These are phyloP conservation scores for Chlamydomonas urium DNA, from an alignment of 139 green algal species.

Conservation along the genomic window DNA sequence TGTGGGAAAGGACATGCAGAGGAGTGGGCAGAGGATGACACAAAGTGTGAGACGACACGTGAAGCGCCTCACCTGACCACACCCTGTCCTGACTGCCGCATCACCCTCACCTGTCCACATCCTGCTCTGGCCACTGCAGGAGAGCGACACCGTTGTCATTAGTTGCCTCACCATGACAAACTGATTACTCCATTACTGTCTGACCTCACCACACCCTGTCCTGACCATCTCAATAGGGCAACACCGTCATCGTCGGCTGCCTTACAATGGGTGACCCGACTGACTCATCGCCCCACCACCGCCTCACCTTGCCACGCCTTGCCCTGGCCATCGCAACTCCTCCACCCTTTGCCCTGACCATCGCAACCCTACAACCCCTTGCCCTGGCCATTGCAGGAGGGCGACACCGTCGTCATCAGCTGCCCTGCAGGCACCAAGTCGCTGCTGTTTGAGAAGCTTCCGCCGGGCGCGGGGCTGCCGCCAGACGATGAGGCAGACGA, in stretches of 20 bases:
- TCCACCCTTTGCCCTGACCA: no score
- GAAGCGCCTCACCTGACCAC: no score
- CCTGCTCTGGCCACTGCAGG: conserved; percentile 5
- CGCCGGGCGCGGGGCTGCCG: neutral
- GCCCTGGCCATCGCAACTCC: no score
- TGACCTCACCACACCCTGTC: no score
- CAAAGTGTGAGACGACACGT: no score
- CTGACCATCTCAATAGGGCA: conserved; percentile 13
- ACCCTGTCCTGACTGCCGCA: no score
- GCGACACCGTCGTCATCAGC: conserved; percentile 19
- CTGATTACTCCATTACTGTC: no score
- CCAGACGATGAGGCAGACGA: neutral
- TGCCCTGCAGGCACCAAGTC: neutral
- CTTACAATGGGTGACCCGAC: no score
- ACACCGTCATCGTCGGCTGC: conserved; percentile 15
- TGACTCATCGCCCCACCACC: no score
- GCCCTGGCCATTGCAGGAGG: conserved; percentile 16
- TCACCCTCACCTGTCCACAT: no score
- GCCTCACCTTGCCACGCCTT: no score
- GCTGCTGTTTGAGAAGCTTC: conserved; percentile 19
- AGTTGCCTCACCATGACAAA: neutral
- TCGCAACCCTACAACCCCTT: no score
- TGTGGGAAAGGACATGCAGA: neutral
- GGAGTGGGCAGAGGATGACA: neutral
- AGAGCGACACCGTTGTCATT: conserved; percentile 23